phyloP scores from a whole-genome alignment of 2,329 filamentous ascomycete genomes.

The Lachnellula occidentalis region DNA sequence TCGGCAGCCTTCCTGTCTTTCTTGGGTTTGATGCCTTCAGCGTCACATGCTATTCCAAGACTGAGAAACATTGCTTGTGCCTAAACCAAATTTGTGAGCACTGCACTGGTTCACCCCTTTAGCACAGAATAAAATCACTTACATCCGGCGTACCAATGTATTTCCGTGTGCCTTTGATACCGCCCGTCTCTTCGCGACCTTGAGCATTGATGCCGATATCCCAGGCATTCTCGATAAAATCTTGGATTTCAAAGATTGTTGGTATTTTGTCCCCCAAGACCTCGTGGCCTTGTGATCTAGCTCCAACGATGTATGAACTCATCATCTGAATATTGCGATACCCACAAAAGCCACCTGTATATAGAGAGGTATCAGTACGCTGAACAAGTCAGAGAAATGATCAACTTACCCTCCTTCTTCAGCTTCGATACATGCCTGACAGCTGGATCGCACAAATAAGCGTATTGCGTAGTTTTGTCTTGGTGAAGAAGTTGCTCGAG shows the following conservation, averaged over 20 bases:
- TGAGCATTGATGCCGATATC: slow-evolving; percentile 73
- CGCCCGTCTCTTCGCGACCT: slow-evolving; percentile 76
- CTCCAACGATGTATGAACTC: slow-evolving; percentile 67
- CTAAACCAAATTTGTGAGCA: slow-evolving; percentile 36
- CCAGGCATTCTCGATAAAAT: slow-evolving; percentile 84
- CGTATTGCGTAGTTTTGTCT: slow-evolving; percentile 58
- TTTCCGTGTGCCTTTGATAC: slow-evolving; percentile 81
- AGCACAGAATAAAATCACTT: slow-evolving; percentile 19
- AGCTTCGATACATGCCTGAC: slow-evolving; percentile 80
- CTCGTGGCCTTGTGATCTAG: slow-evolving; percentile 50
- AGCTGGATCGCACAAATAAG: slow-evolving; percentile 72
- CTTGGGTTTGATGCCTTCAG: slow-evolving; percentile 51
- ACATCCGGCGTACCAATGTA: slow-evolving; percentile 94
- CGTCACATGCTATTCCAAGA: slow-evolving; percentile 61
- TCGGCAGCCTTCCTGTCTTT: slow-evolving; percentile 33
- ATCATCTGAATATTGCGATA: slow-evolving; percentile 96
- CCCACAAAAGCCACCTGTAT: slow-evolving; percentile 77
- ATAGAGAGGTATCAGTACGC: slow-evolving; percentile 1
- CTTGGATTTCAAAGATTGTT: slow-evolving; percentile 75
- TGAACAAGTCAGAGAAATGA: neutral
- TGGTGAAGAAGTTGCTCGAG: slow-evolving; percentile 59
- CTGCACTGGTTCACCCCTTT: slow-evolving; percentile 2
- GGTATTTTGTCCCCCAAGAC: slow-evolving; percentile 60
- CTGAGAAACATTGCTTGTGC: slow-evolving; percentile 73
- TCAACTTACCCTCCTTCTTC: slow-evolving; percentile 56